phyloP scores from a whole-genome alignment of 2,329 filamentous ascomycete species.

The Alternaria arborescens region DNA sequence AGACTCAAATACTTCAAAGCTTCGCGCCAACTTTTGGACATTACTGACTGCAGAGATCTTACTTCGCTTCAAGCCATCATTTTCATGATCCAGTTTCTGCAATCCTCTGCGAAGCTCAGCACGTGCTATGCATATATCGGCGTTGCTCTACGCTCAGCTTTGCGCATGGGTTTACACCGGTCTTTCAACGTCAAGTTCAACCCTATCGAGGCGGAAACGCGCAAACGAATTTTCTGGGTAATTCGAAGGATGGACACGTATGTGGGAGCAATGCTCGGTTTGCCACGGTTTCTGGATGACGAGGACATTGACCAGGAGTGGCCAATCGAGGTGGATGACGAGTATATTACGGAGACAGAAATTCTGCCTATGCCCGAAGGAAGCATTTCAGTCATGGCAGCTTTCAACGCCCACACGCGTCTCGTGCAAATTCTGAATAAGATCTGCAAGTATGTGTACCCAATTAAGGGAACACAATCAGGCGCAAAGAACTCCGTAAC shows the following conservation, averaged over 20 bases:
- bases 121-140: slow-evolving; percentile 64
- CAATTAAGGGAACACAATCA: slow-evolving; percentile 61
- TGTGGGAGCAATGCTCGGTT: slow-evolving; percentile 60
- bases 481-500: slow-evolving; percentile 55
- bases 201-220: slow-evolving; percentile 58
- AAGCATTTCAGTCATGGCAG: slow-evolving; percentile 65
- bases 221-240: slow-evolving; percentile 62
- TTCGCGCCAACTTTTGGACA: slow-evolving; percentile 60
- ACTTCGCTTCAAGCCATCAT: slow-evolving; percentile 60
- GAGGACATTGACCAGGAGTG: slow-evolving; percentile 61
- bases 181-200: slow-evolving; percentile 57
- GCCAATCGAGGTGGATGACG: slow-evolving; percentile 59
- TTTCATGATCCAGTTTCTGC: slow-evolving; percentile 63
- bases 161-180: slow-evolving; percentile 62
- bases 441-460: slow-evolving; percentile 71
- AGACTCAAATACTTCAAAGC: slow-evolving; percentile 61
- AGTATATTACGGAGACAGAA: slow-evolving; percentile 59
- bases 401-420: slow-evolving; percentile 67
- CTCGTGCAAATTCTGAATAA: slow-evolving; percentile 67
- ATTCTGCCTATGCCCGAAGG: slow-evolving; percentile 64
- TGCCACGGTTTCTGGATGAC: slow-evolving; percentile 59
- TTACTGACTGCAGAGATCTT: slow-evolving; percentile 62
- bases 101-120: slow-evolving; percentile 61
- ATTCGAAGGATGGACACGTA: slow-evolving; percentile 63
- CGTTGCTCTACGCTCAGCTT: slow-evolving; percentile 59